Conservation (phyloP, 176 grass and related monocot genomes). For the Oryza glaberrima region DNA sequence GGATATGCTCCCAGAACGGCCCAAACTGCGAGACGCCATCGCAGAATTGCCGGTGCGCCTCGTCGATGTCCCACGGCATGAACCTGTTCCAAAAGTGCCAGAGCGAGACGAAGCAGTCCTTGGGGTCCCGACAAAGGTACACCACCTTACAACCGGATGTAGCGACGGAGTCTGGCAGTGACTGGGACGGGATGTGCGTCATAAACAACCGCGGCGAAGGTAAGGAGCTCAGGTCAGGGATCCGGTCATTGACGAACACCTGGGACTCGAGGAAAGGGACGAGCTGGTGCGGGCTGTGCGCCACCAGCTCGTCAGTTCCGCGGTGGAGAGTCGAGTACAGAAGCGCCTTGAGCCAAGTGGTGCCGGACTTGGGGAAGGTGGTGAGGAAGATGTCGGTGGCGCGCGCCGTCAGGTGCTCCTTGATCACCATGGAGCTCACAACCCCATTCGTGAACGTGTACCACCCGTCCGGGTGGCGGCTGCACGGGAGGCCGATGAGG, state of each 20-base stretch:
- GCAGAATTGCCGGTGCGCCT: neutral
- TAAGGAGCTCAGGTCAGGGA: neutral
- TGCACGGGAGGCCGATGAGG: neutral
- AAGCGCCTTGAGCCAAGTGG: constrained; percentile 45
- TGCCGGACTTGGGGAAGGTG: constrained; percentile 42
- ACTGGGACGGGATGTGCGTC: constrained; percentile 17
- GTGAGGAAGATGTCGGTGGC: constrained; percentile 18
- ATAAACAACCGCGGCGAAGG: neutral
- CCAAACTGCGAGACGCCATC: neutral
- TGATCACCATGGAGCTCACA: neutral
- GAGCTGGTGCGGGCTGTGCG: constrained; percentile 12
- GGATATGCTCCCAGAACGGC: neutral
- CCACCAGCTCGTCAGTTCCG: neutral
- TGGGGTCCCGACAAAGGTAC: neutral
- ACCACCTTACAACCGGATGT: neutral
- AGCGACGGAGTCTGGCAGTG: neutral
- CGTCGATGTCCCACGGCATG: neutral
- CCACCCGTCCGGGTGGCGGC: constrained; percentile 8
- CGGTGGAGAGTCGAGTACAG: constrained; percentile 2
- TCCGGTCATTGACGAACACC: neutral
- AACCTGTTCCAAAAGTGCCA: constrained; percentile 31
- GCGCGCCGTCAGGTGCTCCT: neutral
- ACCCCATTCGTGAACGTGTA: neutral
- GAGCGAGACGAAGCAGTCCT: constrained; percentile 32
- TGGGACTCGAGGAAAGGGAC: constrained; percentile 22